Evolutionary conservation across 2,329 filamentous ascomycete genomes (phyloP).

Genomic region (Didymosphaeria variabile): DNA sequence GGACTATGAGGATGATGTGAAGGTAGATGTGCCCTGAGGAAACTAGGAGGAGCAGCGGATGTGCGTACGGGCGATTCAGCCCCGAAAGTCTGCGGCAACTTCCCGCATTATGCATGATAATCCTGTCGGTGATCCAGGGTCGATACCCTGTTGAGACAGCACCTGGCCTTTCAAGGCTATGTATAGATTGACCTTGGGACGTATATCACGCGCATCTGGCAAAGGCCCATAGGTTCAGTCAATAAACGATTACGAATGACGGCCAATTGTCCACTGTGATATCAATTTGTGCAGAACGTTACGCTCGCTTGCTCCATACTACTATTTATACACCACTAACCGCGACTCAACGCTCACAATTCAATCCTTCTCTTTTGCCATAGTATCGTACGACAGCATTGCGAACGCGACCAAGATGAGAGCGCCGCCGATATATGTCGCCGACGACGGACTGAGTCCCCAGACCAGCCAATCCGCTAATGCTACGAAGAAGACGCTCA

Average conservation of each 20-base stretch:
- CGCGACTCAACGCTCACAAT: neutral
- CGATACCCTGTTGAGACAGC: neutral
- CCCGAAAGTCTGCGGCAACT: neutral
- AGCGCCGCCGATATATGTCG: neutral
- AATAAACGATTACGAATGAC: constrained; percentile 7
- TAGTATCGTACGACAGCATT: neutral
- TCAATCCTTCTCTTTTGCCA: neutral
- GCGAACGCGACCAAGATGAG: neutral
- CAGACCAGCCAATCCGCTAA: neutral
- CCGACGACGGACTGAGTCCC: neutral
- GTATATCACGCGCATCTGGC: neutral
- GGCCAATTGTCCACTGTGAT: neutral
- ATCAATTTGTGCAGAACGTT: neutral
- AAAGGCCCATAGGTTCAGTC: neutral
- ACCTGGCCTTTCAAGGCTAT: neutral
- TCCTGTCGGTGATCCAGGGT: neutral
- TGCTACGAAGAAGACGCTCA: neutral
- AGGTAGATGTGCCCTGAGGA: constrained; percentile 69
- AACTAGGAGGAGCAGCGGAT: neutral
- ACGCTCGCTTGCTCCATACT: neutral
- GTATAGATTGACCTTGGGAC: neutral
- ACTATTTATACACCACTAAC: neutral
- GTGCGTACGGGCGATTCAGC: neutral
- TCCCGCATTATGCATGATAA: neutral
- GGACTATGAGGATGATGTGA: constrained; percentile 83